Base-by-base conservation (phyloP, 257 asterid species). In the Fraxinus cuspidata region DNA sequence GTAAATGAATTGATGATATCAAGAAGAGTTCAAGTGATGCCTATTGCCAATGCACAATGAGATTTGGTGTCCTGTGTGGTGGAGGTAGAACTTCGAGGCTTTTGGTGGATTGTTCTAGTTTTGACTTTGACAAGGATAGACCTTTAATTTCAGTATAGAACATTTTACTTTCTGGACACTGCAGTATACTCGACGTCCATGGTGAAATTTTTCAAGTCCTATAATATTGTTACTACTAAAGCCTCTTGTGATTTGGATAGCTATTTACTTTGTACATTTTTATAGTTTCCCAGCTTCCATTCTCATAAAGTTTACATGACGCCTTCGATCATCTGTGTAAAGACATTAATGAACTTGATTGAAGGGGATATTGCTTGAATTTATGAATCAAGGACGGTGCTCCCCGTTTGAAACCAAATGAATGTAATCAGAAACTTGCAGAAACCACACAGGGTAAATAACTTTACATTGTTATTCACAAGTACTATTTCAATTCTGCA, bases 401-500 rank as follows among this genome's bases (percentile, higher is more conserved):
- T 53, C 4, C 28, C 58, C 67, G 3, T 42, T 69, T 40, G 13
- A 28, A 5, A 44, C 23, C 76, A 65, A 72, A 56, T 31, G 35
- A 70, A 29, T 56, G 34, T 60, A n/a, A 47, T 49, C 3, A 18
- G 34, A 10, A 63, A 31, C 56, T 64, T 25, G 7, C 18, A 66
- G 32, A 31, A 70, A 71, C 67, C 56, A 69, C 23, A 1, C 53
- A 9, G 47, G 31, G 37, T 40, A 31, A 69, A n/a, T n/a, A 5
- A 4, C 65, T 56, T n/a, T 56, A n/a, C 65, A 56, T 56, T 56
- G 10, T 56, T 56, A 56, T 27, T 27, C 7, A 63, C 34, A 23
- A 25, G 34, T 0, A 27, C 35, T 76, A 47, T 76, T 47, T 73
- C n/a, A 72, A 78, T 74, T 27, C 25, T 82, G 79, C 85, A 94